Evolutionary conservation across 2,329 filamentous ascomycete genomes (phyloP).

Genomic region (Aaosphaeria pasadenensis): DNA sequence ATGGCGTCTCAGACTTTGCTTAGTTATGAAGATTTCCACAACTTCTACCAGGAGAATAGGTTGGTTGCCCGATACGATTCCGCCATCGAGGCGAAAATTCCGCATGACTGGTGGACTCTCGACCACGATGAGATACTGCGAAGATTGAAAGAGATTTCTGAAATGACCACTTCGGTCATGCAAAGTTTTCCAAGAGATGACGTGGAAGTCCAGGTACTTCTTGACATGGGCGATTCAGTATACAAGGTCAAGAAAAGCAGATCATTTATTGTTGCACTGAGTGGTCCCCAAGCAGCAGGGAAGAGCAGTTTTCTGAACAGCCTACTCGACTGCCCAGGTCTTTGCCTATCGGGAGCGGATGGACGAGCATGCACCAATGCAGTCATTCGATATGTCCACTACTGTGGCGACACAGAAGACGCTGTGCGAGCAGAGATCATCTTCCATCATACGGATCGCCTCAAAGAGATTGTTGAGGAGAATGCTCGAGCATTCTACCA

Average conservation of each 20-base stretch:
- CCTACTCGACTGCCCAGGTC: conserved; percentile 12
- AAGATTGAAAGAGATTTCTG: no score
- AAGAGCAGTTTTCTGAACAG: conserved; percentile 17
- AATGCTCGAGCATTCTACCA: conserved; percentile 8
- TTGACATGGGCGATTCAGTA: background rate
- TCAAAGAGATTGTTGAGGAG: conserved; percentile 12
- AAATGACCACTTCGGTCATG: background rate
- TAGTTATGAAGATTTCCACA: conserved; percentile 6
- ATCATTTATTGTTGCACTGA: conserved; percentile 10
- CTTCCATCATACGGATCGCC: conserved; percentile 11
- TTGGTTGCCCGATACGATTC: conserved; percentile 2
- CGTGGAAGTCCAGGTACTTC: background rate
- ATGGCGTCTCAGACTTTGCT: no score
- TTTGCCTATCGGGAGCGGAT: conserved; percentile 18
- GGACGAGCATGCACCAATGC: conserved; percentile 17
- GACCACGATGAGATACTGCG: background rate
- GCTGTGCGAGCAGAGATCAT: conserved; percentile 2
- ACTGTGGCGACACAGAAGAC: no score
- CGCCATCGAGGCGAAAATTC: background rate
- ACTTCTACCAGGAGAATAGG: background rate
- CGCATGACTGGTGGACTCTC: background rate
- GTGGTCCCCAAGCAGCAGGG: conserved; percentile 20
- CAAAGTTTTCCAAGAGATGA: background rate
- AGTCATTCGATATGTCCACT: conserved; percentile 9
- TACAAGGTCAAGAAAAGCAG: conserved; percentile 8